Conservation (phyloP, 257 asterid genomes). For the Jacaranda mimosifolia region DNA sequence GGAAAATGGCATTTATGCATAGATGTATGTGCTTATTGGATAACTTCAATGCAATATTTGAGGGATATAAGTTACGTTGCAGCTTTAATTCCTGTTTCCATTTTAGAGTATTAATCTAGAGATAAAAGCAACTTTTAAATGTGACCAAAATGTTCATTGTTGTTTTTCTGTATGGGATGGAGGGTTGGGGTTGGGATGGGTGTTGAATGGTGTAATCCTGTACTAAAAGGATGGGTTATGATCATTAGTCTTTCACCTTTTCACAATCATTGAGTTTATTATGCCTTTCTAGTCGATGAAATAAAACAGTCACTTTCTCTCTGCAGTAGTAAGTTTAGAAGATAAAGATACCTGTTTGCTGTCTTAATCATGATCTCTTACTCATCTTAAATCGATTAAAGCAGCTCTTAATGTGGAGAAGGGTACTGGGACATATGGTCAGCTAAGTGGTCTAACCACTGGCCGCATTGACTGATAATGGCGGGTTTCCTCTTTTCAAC, state of each 20-base stretch:
- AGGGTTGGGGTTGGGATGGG: not conserved
- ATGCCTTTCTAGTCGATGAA: not conserved
- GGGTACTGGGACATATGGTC: not conserved
- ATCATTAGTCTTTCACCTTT: not conserved
- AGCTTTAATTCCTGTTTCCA: not conserved
- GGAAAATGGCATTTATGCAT: not conserved
- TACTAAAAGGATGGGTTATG: not conserved
- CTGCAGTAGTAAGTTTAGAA: conserved; percentile 11
- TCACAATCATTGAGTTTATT: not conserved
- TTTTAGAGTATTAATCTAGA: not conserved
- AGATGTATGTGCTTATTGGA: not conserved
- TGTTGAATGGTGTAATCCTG: not conserved
- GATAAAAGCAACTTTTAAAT: not conserved
- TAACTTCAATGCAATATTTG: not conserved
- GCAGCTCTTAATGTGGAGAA: conserved; percentile 15
- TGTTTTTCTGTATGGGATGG: not conserved
- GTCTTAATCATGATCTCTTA: not conserved
- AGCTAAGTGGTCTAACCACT: not conserved
- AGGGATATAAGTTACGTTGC: not conserved
- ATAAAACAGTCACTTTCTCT: not conserved
- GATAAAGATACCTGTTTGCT: not conserved
- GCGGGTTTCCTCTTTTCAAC: not conserved
- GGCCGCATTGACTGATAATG: not conserved
- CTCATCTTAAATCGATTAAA: not conserved
- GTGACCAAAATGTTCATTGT: not conserved